phyloP scores from a whole-genome alignment of 1,139 yeast genomes.

The Kodamaea suecica region DNA sequence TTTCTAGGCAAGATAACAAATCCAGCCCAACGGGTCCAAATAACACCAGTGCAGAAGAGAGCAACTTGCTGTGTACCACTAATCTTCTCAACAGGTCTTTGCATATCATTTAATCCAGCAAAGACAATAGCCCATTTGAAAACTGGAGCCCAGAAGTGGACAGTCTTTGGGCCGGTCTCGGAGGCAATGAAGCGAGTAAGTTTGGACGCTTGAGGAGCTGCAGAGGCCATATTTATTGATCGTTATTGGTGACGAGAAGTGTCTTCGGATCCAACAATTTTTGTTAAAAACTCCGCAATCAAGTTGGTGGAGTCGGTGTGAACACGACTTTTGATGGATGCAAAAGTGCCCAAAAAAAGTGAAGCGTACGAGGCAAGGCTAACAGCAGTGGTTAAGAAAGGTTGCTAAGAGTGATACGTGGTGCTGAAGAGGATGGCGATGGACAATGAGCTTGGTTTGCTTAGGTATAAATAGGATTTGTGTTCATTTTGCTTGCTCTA shows the following conservation, averaged over 20 bases:
- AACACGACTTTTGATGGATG: no score
- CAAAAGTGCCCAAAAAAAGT: no score
- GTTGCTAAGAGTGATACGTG: no score
- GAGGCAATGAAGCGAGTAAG: constrained; percentile 73
- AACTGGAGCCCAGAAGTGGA: constrained; percentile 86
- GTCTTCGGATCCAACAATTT: background rate
- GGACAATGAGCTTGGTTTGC: no score
- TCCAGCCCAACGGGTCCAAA: constrained; percentile 98
- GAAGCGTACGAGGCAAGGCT: no score
- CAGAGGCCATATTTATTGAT: constrained; percentile 34
- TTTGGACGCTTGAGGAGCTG: constrained; percentile 51
- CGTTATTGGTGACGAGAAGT: background rate
- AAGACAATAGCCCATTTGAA: constrained; percentile 82
- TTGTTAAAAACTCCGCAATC: constrained; percentile 5
- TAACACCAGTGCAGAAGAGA: constrained; percentile 83
- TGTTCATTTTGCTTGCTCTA: no score
- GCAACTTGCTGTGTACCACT: constrained; percentile 93
- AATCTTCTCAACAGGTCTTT: constrained; percentile 87
- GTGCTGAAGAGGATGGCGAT: no score
- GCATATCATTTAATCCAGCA: constrained; percentile 84
- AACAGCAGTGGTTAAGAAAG: no score
- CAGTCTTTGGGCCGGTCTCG: constrained; percentile 92
- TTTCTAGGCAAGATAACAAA: constrained; percentile 89
- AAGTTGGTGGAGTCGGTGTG: constrained; percentile 5
- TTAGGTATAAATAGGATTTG: no score